Percentiles rank a stretch among this genome's conserved stretches.
phyloP scores from a whole-genome alignment of 345 rosid species.

The Moricandia moricandioides region DNA sequence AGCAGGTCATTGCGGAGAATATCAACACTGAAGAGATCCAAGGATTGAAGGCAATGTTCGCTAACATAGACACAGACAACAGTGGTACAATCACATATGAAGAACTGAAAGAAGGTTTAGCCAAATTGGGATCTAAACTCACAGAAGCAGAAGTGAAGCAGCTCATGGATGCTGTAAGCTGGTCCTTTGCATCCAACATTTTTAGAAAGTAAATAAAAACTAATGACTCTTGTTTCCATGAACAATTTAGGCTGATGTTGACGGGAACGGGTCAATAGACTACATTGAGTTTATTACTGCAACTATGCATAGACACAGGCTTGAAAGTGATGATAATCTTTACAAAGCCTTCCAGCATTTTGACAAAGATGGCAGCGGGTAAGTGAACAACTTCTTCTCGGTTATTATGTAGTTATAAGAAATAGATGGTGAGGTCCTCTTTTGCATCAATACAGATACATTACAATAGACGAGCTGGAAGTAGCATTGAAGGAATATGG shows the following conservation, averaged over 20 bases:
- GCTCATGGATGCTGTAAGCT: constrained; percentile 89
- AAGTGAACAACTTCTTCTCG: constrained; percentile 15
- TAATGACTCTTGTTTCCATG: neutral
- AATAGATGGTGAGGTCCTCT: neutral
- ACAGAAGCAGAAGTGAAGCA: constrained; percentile 72
- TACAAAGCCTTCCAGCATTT: constrained; percentile 82
- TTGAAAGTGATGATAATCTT: constrained; percentile 75
- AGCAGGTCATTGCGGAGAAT: constrained; percentile 79
- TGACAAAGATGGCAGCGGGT: constrained; percentile 86
- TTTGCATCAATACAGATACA: constrained; percentile 42
- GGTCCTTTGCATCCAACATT: neutral
- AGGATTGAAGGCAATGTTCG: constrained; percentile 73
- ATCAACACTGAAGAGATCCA: constrained; percentile 75
- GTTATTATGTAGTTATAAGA: neutral
- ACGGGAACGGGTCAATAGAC: constrained; percentile 82
- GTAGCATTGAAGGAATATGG: constrained; percentile 72
- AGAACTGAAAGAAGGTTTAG: constrained; percentile 72
- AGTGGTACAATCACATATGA: constrained; percentile 83
- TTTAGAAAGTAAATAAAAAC: neutral
- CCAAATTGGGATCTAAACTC: constrained; percentile 76
- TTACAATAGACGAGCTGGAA: constrained; percentile 79
- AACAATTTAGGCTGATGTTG: constrained; percentile 72
- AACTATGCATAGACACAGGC: constrained; percentile 81
- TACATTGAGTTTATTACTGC: constrained; percentile 84
- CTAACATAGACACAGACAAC: constrained; percentile 80